Evolutionary conservation across 257 asterid species (phyloP).

Genomic region (Salvia hispanica): DNA sequence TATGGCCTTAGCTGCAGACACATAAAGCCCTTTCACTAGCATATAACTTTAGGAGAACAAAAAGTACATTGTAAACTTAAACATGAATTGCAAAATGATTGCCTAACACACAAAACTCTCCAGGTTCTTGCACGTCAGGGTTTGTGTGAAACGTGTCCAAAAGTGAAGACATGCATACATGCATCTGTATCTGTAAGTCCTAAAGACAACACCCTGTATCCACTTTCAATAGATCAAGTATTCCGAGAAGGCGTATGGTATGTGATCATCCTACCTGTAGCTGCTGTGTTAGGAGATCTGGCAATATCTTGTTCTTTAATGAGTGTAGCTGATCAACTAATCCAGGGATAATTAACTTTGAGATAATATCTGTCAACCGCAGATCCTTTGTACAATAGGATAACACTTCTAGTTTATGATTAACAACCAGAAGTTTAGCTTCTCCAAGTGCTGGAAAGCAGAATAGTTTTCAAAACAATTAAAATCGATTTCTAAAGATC

Average conservation of each 20-base stretch:
- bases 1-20: conserved; percentile 73
- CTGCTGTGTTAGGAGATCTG: conserved; percentile 55
- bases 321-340: conserved; percentile 73
- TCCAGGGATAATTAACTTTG: conserved; percentile 82
- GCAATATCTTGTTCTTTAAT: conserved; percentile 60
- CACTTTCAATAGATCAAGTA: conserved; percentile 14
- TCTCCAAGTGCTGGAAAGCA: conserved; percentile 63
- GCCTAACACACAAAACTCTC: background rate
- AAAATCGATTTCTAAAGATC: conserved; percentile 22
- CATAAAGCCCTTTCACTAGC: conserved; percentile 33
- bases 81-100: background rate
- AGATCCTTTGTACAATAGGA: conserved; percentile 74
- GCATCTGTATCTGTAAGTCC: background rate
- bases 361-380: conserved; percentile 51
- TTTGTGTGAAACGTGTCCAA: background rate
- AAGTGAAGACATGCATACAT: background rate
- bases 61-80: background rate
- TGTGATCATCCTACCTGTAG: conserved; percentile 56
- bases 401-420: conserved; percentile 74
- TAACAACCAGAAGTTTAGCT: conserved; percentile 65
- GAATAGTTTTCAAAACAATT: conserved; percentile 24
- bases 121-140: background rate
- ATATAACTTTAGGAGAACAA: conserved; percentile 8
- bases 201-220: background rate
- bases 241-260: conserved; percentile 19